Evolutionary conservation across 768 basidiomycete genomes (phyloP), one percentile per base, ranked within the genome.

Genomic region (Coprinopsis sp.): DNA sequence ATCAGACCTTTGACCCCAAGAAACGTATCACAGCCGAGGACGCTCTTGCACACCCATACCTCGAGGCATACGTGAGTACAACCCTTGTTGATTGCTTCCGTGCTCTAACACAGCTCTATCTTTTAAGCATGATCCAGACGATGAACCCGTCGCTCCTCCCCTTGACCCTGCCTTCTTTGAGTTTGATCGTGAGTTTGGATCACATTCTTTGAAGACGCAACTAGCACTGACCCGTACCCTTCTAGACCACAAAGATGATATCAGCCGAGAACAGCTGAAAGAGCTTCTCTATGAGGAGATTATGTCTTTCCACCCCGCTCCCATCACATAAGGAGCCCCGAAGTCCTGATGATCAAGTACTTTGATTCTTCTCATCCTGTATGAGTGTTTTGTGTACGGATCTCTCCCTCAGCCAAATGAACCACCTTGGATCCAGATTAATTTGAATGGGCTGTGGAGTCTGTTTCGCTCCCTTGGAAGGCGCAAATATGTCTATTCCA

Each of bases 151-250:
- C 19, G 94, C 94, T 0, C 87, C 92, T 4, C 94, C 95, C n/a
- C 82, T 99, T 38, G 89, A 91, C 54, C 87, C 92, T 3, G 85
- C 87, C 54, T 99, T 98, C 74, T 99, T 99, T 65, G 92, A 95
- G 60, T 98, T 98, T 63, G 96, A 99, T 64, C 68, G 87, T 90
- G 54, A 68, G 87, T 77, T 3, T 44, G 13, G 13, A 41, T 27
- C 6, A 18, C 43, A 5, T 46, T 28, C 8, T 10, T 14, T 25
- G 8, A 31, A 31, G 8, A 8, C 30, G n/a, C 30, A 31, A 8
- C 8, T 31, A 8, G 30, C 30, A 31, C n/a, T n/a, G 30, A 42
- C 21, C 4, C 23, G 21, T 23, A 28, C 40, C 14, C 40, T 16
- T n/a, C n/a, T n/a, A 42, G 6, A n/a, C 7, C 87, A 93, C 73